Conservation (phyloP, 2,329 filamentous ascomycete species). For the Seiridium unicorne region DNA sequence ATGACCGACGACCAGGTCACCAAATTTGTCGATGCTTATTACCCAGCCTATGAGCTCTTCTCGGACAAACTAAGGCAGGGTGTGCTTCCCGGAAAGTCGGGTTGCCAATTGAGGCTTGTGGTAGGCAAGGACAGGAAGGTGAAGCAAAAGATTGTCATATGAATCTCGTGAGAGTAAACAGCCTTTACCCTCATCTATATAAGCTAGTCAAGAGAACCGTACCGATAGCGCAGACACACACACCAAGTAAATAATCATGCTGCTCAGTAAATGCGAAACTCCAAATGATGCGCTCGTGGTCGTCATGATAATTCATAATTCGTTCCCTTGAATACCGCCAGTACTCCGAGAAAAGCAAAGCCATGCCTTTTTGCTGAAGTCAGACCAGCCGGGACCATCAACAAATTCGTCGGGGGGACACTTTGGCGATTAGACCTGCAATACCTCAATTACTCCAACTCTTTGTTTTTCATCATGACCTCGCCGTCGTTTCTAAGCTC, state of each 20-base stretch:
- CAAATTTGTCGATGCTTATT: constrained; percentile 69
- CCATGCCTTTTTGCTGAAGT: too few species aligned
- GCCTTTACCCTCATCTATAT: neutral
- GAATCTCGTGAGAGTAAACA: constrained; percentile 8
- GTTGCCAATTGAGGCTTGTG: constrained; percentile 59
- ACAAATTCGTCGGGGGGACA: too few species aligned
- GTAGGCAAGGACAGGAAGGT: constrained; percentile 61
- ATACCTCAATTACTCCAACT: constrained; percentile 7
- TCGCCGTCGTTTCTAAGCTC: constrained; percentile 57
- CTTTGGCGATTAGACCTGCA: too few species aligned
- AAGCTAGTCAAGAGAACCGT: neutral
- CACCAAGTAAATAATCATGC: neutral
- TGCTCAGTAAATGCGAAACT: constrained; percentile 3
- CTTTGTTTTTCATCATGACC: constrained; percentile 42
- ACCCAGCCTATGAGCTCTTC: constrained; percentile 71
- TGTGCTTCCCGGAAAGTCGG: constrained; percentile 47
- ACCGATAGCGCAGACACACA: neutral
- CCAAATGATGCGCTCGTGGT: constrained; percentile 8
- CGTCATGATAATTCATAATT: neutral
- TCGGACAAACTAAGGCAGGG: constrained; percentile 58
- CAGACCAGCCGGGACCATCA: too few species aligned
- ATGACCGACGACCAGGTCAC: constrained; percentile 82
- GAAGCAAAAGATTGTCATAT: constrained; percentile 53
- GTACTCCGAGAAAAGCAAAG: neutral
- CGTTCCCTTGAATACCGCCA: neutral